phyloP scores from a whole-genome alignment of 805 yeast genomes.

The Candida ulmi region DNA sequence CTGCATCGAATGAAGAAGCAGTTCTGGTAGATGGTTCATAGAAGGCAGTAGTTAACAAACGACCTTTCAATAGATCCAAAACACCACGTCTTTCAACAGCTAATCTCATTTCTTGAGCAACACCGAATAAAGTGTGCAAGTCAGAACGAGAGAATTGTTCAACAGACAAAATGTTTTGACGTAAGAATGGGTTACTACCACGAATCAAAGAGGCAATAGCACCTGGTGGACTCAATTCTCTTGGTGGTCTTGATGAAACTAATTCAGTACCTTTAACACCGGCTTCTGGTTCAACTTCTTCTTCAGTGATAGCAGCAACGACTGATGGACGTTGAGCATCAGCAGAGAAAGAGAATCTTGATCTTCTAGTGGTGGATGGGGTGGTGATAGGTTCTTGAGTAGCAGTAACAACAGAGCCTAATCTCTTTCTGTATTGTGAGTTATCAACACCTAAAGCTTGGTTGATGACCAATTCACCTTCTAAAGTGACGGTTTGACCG shows the following conservation, averaged over 20 bases:
- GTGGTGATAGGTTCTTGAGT: conserved; percentile 27
- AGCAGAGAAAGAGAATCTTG: conserved; percentile 49
- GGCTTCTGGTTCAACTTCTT: conserved; percentile 28
- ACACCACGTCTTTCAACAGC: conserved; percentile 97
- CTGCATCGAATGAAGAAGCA: conserved; percentile 94
- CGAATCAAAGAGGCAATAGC: conserved; percentile 76
- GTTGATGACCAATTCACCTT: conserved; percentile 62
- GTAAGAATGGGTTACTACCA: conserved; percentile 81
- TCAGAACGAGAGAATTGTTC: conserved; percentile 83
- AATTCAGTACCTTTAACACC: conserved; percentile 59
- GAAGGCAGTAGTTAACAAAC: conserved; percentile 89
- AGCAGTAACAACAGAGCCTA: conserved; percentile 19
- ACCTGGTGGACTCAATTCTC: conserved; percentile 69
- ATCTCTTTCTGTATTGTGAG: conserved; percentile 25
- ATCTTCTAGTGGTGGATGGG: conserved; percentile 28
- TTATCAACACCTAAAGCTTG: conserved; percentile 52
- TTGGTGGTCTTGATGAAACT: conserved; percentile 69
- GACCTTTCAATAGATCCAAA: conserved; percentile 82
- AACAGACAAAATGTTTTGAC: conserved; percentile 84
- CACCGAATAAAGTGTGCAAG: conserved; percentile 87
- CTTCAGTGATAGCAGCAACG: conserved; percentile 24
- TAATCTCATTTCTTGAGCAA: conserved; percentile 96
- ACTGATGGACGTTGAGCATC: conserved; percentile 35
- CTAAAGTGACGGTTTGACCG: conserved; percentile 76
- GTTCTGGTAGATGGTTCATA: conserved; percentile 99